phyloP scores from a whole-genome alignment of 2,329 filamentous ascomycete species.

The Waltergamsia citrina region DNA sequence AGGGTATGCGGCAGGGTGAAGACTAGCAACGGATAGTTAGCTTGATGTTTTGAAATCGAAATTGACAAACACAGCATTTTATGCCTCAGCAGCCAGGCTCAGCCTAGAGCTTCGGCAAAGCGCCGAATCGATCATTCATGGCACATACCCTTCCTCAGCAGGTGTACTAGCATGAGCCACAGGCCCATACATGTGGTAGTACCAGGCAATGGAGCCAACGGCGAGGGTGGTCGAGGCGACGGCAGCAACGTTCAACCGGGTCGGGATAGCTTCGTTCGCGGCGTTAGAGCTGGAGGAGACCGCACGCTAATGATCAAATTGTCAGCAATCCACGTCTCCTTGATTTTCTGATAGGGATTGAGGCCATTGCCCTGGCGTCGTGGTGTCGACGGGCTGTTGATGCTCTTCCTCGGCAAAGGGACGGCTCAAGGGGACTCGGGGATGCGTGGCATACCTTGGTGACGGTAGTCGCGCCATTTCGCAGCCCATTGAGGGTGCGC shows the following conservation, averaged over 20 bases:
- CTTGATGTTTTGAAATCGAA: conserved; percentile 7
- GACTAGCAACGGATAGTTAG: conserved; percentile 44
- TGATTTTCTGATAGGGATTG: conserved; percentile 8
- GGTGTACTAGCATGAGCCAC: conserved; percentile 83
- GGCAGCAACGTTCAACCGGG: conserved; percentile 79
- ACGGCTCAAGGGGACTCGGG: conserved; percentile 8
- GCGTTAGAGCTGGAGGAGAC: conserved; percentile 68
- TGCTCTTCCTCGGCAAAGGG: conserved; percentile 24
- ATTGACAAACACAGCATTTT: conserved; percentile 12
- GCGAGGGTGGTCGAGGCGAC: conserved; percentile 79
- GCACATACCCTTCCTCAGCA: conserved; percentile 92
- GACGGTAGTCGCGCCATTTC: conserved; percentile 62
- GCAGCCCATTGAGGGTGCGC: conserved; percentile 73
- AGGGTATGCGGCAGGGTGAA: conserved; percentile 85
- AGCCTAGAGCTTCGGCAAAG: not conserved
- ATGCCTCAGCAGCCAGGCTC: conserved; percentile 19
- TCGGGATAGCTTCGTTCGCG: conserved; percentile 59
- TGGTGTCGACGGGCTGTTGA: conserved; percentile 3
- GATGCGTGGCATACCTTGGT: conserved; percentile 52
- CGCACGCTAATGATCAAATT: conserved; percentile 39
- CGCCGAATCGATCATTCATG: not conserved
- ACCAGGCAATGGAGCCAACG: conserved; percentile 88
- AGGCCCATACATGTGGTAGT: conserved; percentile 91
- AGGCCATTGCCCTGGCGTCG: conserved; percentile 17
- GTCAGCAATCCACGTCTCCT: conserved; percentile 25